Conservation (phyloP, 768 basidiomycete species). For the Leccinellum rugosiceps region DNA sequence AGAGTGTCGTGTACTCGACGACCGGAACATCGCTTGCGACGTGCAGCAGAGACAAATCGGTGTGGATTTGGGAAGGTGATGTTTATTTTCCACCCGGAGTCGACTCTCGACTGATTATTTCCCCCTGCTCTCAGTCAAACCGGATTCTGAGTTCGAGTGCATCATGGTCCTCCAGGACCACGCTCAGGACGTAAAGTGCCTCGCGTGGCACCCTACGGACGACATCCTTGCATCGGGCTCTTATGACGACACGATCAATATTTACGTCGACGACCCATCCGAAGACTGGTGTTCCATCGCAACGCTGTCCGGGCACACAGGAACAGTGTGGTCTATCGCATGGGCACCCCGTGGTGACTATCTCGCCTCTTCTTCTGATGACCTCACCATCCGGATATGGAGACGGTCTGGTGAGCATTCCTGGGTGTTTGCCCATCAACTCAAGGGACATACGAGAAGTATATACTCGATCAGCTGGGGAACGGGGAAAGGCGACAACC, state of each 20-base stretch:
- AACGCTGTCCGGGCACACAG: slow-evolving; percentile 76
- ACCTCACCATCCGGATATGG: slow-evolving; percentile 84
- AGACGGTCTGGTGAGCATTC: slow-evolving; percentile 55
- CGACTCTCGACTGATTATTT: background rate
- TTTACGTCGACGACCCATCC: slow-evolving; percentile 88
- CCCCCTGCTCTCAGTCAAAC: slow-evolving; percentile 71
- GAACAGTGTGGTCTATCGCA: slow-evolving; percentile 90
- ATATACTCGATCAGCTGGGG: slow-evolving; percentile 85
- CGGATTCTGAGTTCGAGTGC: slow-evolving; percentile 92
- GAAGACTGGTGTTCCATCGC: slow-evolving; percentile 92
- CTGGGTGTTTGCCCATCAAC: slow-evolving; percentile 59
- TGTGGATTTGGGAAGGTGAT: slow-evolving; percentile 98
- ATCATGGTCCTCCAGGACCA: slow-evolving; percentile 97
- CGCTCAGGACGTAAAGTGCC: slow-evolving; percentile 90
- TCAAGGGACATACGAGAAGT: slow-evolving; percentile 66
- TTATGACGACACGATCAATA: slow-evolving; percentile 94
- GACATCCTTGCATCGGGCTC: slow-evolving; percentile 98
- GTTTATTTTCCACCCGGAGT: background rate
- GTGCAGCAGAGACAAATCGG: slow-evolving; percentile 94
- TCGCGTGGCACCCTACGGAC: slow-evolving; percentile 93
- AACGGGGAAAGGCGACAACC: slow-evolving; percentile 36
- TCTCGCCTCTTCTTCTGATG: slow-evolving; percentile 86
- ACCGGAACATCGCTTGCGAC: slow-evolving; percentile 83
- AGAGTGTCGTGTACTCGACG: slow-evolving; percentile 79
- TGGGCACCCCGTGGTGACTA: slow-evolving; percentile 78